Base-by-base conservation (phyloP, 257 asterid genomes). In the Rubia yunnanensis region DNA sequence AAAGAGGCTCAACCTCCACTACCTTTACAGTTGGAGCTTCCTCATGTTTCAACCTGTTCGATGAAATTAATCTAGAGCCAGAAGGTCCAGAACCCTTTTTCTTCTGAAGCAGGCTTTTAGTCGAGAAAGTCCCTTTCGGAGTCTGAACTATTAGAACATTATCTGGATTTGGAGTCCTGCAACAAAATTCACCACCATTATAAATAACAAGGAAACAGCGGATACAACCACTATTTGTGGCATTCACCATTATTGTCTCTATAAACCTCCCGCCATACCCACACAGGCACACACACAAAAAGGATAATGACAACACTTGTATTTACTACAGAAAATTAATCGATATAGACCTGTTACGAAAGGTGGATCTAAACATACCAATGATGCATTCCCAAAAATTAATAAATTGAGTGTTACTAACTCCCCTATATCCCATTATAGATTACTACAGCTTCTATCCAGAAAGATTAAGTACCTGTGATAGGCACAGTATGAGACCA, bases 401-500 rank as follows among this genome's bases (percentile, higher is more conserved):
- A 17, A 60, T 15, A 4, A 10, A 6, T 2, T n/a, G 3, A 18
- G 3, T 26, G 23, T 38, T 10, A 22, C 28, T 27, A 72, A 7
- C 48, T 65, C 35, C 57, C 69, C 52, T 7, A 11, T 22, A 9
- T 60, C 27, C 15, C 30, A 34, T 34, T 10, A n/a, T 9, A 63
- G 38, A 41, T 5, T 41, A 24, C 46, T 4, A 28, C 31, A 48
- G 27, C 57, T 44, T 44, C 22, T n/a, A 36, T 57, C 52, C 49
- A 60, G 49, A 61, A 31, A 44, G 63, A 50, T 69, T 48, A 56
- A 68, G 55, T 88, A 94, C 99, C 98, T 85, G 89, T 94, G 99
- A 77, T 84, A 94, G 35, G 99, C 89, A 46, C 98, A 94, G 70
- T 88, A 94, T 13, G 98, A 94, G 32, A 94, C 95, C 99, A 86